phyloP scores from a whole-genome alignment of 2,329 filamentous ascomycete species.

The Cyclaneusma minus region DNA sequence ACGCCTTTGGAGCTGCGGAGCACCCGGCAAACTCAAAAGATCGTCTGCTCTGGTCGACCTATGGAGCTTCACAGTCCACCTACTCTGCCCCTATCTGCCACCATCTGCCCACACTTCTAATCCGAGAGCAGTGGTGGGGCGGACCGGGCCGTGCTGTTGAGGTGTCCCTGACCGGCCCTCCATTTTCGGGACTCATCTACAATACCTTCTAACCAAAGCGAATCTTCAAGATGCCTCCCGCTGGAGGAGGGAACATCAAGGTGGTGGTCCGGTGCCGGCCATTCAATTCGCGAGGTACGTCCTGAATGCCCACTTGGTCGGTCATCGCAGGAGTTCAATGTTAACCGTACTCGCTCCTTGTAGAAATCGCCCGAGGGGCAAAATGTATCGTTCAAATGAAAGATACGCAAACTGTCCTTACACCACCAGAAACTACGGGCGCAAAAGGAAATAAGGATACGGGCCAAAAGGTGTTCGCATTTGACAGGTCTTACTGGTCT shows the following conservation, averaged over 20 bases:
- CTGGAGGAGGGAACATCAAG: slow-evolving; percentile 88
- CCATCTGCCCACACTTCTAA: too few relatives aligned
- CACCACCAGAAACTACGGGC: slow-evolving; percentile 49
- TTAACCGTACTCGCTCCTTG: slow-evolving; percentile 6
- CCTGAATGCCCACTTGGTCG: slow-evolving; percentile 4
- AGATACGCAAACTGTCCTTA: slow-evolving; percentile 76
- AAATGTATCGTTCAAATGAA: slow-evolving; percentile 98
- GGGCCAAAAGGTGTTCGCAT: slow-evolving; percentile 76
- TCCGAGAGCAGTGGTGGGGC: too few relatives aligned
- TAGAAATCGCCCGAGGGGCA: slow-evolving; percentile 80
- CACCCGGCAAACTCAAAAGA: too few relatives aligned
- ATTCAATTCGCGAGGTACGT: slow-evolving; percentile 83
- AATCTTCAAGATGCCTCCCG: slow-evolving; percentile 14
- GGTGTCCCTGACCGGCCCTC: too few relatives aligned
- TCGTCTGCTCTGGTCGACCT: too few relatives aligned
- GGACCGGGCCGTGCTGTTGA: too few relatives aligned
- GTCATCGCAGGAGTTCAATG: not conserved
- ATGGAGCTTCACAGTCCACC: too few relatives aligned
- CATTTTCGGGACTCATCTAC: too few relatives aligned
- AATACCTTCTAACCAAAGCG: too few relatives aligned
- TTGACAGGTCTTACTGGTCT: slow-evolving; percentile 97
- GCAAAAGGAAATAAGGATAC: slow-evolving; percentile 55
- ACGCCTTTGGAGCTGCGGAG: too few relatives aligned
- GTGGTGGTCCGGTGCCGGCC: slow-evolving; percentile 94
- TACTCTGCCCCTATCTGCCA: too few relatives aligned